Base-by-base conservation (phyloP, 1,139 yeast genomes). In the Saccharomyces hybrid region DNA sequence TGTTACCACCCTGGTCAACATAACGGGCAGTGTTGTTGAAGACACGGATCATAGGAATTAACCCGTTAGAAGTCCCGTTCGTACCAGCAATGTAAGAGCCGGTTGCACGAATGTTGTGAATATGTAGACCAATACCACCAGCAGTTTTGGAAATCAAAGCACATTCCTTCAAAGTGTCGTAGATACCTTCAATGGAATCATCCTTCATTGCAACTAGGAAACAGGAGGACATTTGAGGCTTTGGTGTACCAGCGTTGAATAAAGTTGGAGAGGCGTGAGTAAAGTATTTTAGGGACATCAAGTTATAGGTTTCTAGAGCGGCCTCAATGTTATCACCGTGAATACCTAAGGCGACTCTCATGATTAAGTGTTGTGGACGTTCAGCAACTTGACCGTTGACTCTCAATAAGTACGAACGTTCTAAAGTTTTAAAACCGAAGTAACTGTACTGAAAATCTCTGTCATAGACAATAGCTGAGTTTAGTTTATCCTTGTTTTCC, bases 1-100 rank as follows among this genome's bases (percentile, higher is more conserved):
- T 88, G 75, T 88, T 88, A 60, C 96, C 96, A 67, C 96, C 96
- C 74, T 88, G 96, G 68, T 88, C 96, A 38, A 88, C 96, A 67
- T 88, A 88, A 66, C 96, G 79, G 19, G 96, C 96, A 46, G 96
- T 88, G 71, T 87, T 87, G 75, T 88, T 88, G 75, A 81, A 88
- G 25, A 88, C 96, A 61, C 96, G 80, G 49, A 89, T 78, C 96
- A 88, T 89, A 46, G 97, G 97, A 50, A 88, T 82, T 59, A 88
- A 76, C 55, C 97, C 97, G 68, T 84, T 88, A 23, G 96, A 87
- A n/a, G 89, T 84, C 59, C 97, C 97, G 70, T 87, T 88, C 11
- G 96, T 85, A 57, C 95, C 91, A 53, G 95, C 88, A 66, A 88
- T 88, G 68, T 84, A 84, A 6, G 95, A 83, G 31, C 96, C 97